Evolutionary conservation across 2,329 filamentous ascomycete species (phyloP).

Genomic region (Apiospora phragmitis): DNA sequence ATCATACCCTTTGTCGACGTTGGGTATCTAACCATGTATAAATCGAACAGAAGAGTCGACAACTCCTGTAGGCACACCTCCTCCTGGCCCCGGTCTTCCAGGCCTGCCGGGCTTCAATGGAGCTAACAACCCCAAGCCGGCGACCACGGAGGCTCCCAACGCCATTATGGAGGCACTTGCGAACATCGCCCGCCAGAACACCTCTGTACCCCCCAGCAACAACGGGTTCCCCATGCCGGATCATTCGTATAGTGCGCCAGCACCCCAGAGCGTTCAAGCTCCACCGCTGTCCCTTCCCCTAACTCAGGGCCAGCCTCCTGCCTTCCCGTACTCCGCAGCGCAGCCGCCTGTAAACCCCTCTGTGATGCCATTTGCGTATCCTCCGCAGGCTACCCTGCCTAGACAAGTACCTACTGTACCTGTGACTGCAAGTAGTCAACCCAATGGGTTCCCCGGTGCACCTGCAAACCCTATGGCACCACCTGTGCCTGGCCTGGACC

Average conservation of each 20-base stretch:
- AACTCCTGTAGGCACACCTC: conserved; percentile 67
- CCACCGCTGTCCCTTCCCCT: conserved; percentile 25
- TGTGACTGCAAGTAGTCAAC: conserved; percentile 38
- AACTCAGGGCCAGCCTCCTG: conserved; percentile 28
- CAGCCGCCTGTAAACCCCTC: conserved; percentile 61
- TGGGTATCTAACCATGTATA: conserved; percentile 9
- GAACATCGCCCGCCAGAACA: conserved; percentile 77
- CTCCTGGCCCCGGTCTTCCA: conserved; percentile 42
- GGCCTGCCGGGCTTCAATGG: conserved; percentile 37
- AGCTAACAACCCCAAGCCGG: conserved; percentile 33
- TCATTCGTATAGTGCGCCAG: conserved; percentile 31
- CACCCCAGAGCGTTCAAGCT: conserved; percentile 23
- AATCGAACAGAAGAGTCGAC: conserved; percentile 62
- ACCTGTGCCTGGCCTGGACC: conserved; percentile 43
- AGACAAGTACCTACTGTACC: conserved; percentile 31
- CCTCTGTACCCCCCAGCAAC: conserved; percentile 45
- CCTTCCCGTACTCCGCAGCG: conserved; percentile 42
- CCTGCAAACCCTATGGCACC: conserved; percentile 37
- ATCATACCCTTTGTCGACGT: not conserved
- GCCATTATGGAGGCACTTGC: conserved; percentile 79
- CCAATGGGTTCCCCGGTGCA: conserved; percentile 35
- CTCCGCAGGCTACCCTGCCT: conserved; percentile 42
- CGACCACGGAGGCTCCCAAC: conserved; percentile 45
- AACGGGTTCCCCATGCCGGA: conserved; percentile 45
- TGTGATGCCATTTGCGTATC: conserved; percentile 46